A percentile compares a stretch with the other conserved stretches of the same genome.
phyloP scores from a whole-genome alignment of 768 basidiomycete genomes.

The Clavaria fumosa region DNA sequence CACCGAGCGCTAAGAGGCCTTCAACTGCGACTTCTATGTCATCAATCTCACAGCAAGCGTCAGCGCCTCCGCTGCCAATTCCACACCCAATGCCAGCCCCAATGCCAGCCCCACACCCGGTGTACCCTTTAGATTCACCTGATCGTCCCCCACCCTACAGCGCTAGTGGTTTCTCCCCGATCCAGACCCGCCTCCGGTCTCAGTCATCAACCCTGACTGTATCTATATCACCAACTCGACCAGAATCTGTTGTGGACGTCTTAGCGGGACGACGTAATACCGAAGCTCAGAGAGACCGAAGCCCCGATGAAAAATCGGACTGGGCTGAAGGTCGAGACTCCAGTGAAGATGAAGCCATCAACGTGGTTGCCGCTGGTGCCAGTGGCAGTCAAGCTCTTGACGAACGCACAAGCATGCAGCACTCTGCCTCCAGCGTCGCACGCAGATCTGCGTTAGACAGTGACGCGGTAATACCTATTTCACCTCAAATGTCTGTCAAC shows the following conservation, averaged over 20 bases:
- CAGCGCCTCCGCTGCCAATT: slow-evolving; percentile 15
- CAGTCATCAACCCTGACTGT: slow-evolving; percentile 29
- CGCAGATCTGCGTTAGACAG: not conserved
- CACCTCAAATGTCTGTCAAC: slow-evolving; percentile 12
- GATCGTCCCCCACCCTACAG: slow-evolving; percentile 58
- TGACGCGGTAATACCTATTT: slow-evolving; percentile 7
- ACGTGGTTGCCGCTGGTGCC: slow-evolving; percentile 64
- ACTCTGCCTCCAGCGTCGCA: slow-evolving; percentile 14
- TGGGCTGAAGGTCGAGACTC: slow-evolving; percentile 45
- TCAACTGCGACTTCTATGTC: slow-evolving; percentile 17
- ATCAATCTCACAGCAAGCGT: slow-evolving; percentile 15
- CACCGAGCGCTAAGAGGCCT: slow-evolving; percentile 19
- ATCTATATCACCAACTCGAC: slow-evolving; percentile 29
- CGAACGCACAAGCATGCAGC: slow-evolving; percentile 59
- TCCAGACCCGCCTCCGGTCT: slow-evolving; percentile 19
- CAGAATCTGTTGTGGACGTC: slow-evolving; percentile 44
- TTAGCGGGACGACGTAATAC: slow-evolving; percentile 29
- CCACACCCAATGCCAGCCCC: too few species aligned
- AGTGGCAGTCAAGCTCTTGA: slow-evolving; percentile 73
- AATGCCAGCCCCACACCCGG: too few species aligned
- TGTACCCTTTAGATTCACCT: too few species aligned
- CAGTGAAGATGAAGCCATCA: slow-evolving; percentile 80
- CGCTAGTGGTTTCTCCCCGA: slow-evolving; percentile 18
- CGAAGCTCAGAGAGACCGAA: slow-evolving; percentile 19
- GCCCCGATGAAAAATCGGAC: slow-evolving; percentile 38